These are phyloP conservation scores for Cyberlindnera euphorbiae DNA, from an alignment of 805 yeast genomes.

Conservation along the genomic window DNA sequence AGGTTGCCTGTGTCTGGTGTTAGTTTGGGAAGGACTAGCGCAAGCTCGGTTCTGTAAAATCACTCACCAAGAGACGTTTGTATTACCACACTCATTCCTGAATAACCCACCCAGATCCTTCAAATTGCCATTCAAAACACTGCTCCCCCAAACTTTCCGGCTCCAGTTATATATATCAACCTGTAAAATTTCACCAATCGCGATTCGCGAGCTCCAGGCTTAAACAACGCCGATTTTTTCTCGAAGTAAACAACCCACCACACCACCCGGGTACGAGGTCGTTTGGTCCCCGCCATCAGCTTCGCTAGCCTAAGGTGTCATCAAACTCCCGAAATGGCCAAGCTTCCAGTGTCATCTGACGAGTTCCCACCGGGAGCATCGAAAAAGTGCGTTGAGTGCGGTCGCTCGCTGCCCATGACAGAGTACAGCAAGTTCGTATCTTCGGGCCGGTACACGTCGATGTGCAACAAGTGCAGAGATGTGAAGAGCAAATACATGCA, in stretches of 20 bases:
- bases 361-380: not conserved
- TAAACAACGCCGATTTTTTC: conserved; percentile 2
- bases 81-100: conserved; percentile 34
- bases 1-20: conserved; percentile 36
- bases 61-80: conserved; percentile 36
- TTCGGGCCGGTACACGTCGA: conserved; percentile 4
- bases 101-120: too few species aligned
- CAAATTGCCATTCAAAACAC: too few species aligned
- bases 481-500: conserved; percentile 6
- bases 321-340: too few species aligned
- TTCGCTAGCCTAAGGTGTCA: too few species aligned
- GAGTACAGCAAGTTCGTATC: conserved; percentile 3
- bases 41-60: not conserved
- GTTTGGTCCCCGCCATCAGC: too few species aligned
- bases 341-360: not conserved
- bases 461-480: conserved; percentile 7
- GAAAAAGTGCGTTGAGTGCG: conserved; percentile 7
- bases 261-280: too few species aligned
- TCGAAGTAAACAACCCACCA: not conserved
- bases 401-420: not conserved
- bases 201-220: not conserved
- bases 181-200: too few species aligned
- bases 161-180: too few species aligned
- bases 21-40: not conserved
- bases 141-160: too few species aligned